Evolutionary conservation across 176 grass and related monocot species (phyloP).

Genomic region (Oryza officinalis): DNA sequence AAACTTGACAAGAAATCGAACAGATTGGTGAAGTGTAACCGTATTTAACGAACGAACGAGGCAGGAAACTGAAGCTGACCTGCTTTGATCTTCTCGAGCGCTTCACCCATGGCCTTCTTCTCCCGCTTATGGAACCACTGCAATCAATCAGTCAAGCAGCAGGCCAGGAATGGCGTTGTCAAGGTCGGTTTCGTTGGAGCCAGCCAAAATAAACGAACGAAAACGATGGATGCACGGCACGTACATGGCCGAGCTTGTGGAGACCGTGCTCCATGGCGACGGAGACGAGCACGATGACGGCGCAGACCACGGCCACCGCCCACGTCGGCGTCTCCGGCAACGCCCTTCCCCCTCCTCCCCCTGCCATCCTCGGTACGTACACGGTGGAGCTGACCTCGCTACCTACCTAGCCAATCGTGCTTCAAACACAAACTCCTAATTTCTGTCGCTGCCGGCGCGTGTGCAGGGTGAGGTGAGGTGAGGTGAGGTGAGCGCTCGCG

Average conservation of each 20-base stretch:
- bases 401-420: no score
- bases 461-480: background rate
- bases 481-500: background rate
- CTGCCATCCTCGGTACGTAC: constrained; percentile 36
- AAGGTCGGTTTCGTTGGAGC: background rate
- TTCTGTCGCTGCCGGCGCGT: background rate
- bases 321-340: constrained; percentile 68
- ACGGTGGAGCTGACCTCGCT: no score
- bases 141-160: background rate
- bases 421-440: background rate
- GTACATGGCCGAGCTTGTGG: constrained; percentile 68
- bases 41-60: no score
- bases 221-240: background rate
- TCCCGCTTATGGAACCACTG: constrained; percentile 81
- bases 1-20: background rate
- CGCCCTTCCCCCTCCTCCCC: constrained; percentile 10
- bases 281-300: constrained; percentile 65
- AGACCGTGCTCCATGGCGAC: constrained; percentile 70
- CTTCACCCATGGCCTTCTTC: constrained; percentile 80
- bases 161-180: background rate
- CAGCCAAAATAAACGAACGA: background rate
- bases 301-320: constrained; percentile 71
- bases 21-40: background rate
- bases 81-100: constrained; percentile 88
- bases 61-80: constrained; percentile 27